Evolutionary conservation across 2,329 filamentous ascomycete species (phyloP).

Genomic region (Amphichorda felina): DNA sequence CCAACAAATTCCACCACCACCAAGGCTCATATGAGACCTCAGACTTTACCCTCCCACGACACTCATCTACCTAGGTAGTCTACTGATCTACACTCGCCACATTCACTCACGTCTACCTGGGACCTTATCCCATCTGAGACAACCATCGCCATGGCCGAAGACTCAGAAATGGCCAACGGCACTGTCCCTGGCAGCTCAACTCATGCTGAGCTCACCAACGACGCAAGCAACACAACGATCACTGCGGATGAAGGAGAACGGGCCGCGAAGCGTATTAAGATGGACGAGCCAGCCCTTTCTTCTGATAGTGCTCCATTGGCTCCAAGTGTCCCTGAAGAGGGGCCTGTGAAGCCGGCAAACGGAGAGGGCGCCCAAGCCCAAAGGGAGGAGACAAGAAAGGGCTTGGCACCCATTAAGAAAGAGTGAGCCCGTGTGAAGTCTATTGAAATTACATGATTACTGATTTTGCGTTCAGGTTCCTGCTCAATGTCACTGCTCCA

Average conservation of each 20-base stretch:
- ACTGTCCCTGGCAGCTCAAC: not conserved
- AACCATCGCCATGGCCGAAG: too few species aligned
- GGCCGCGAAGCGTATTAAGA: slow-evolving; percentile 48
- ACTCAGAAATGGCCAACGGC: not conserved
- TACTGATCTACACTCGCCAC: too few species aligned
- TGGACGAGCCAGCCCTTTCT: slow-evolving; percentile 20
- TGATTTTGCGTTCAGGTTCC: slow-evolving; percentile 20
- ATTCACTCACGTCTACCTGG: too few species aligned
- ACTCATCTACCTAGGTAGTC: too few species aligned
- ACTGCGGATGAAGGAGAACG: slow-evolving; percentile 7
- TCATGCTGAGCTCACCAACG: slow-evolving; percentile 1
- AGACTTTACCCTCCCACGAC: too few species aligned
- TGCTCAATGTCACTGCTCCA: slow-evolving; percentile 21
- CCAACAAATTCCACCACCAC: too few species aligned
- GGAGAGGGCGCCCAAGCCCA: slow-evolving; percentile 11
- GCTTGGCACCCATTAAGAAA: slow-evolving; percentile 59
- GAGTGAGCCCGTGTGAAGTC: slow-evolving; percentile 38
- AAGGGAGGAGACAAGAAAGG: slow-evolving; percentile 16
- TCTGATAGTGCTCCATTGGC: slow-evolving; percentile 5
- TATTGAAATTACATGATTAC: slow-evolving; percentile 14
- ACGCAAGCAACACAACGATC: slow-evolving; percentile 4
- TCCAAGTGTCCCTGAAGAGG: slow-evolving; percentile 6
- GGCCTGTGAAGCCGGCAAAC: slow-evolving; percentile 8
- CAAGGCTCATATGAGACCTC: too few species aligned
- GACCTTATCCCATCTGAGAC: too few species aligned